Conservation (phyloP, 768 basidiomycete genomes). For the Astraeus odoratus region DNA sequence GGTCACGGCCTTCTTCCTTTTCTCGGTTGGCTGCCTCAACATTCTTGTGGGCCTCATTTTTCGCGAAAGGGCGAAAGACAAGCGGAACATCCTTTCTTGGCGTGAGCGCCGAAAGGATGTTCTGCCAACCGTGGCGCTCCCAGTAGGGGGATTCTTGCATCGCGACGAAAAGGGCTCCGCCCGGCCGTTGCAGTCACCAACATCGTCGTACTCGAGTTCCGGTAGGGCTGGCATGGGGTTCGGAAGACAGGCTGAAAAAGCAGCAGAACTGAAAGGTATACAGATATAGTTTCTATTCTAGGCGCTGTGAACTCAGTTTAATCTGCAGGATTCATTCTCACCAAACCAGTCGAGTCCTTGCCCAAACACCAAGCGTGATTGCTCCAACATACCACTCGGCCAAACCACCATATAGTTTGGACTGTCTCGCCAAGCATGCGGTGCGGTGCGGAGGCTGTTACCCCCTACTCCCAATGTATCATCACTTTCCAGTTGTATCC, state of each 20-base stretch:
- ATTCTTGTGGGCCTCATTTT: constrained; percentile 77
- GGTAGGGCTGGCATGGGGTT: constrained; percentile 58
- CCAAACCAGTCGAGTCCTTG: constrained; percentile 51
- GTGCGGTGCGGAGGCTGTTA: too few relatives aligned
- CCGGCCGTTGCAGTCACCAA: constrained; percentile 7
- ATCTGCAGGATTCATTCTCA: constrained; percentile 45
- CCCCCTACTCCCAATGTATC: too few relatives aligned
- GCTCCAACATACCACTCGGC: neutral
- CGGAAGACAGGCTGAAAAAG: constrained; percentile 75
- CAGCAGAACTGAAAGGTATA: constrained; percentile 57
- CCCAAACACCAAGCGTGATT: constrained; percentile 33
- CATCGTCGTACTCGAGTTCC: constrained; percentile 8
- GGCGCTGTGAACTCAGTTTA: neutral
- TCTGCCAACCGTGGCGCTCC: constrained; percentile 37
- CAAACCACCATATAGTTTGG: too few relatives aligned
- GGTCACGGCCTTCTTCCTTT: constrained; percentile 81
- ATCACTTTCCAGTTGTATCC: neutral
- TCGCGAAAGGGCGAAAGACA: constrained; percentile 57
- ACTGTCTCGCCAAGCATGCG: too few relatives aligned
- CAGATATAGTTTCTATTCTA: constrained; percentile 4
- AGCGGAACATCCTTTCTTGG: constrained; percentile 65
- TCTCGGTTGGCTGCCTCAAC: constrained; percentile 77
- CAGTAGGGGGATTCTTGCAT: constrained; percentile 17
- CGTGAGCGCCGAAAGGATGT: constrained; percentile 49
- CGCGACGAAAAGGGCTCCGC: constrained; percentile 9